phyloP scores from a whole-genome alignment of 1,284 basidiomycete genomes.

The Porogramme epimiltina region DNA sequence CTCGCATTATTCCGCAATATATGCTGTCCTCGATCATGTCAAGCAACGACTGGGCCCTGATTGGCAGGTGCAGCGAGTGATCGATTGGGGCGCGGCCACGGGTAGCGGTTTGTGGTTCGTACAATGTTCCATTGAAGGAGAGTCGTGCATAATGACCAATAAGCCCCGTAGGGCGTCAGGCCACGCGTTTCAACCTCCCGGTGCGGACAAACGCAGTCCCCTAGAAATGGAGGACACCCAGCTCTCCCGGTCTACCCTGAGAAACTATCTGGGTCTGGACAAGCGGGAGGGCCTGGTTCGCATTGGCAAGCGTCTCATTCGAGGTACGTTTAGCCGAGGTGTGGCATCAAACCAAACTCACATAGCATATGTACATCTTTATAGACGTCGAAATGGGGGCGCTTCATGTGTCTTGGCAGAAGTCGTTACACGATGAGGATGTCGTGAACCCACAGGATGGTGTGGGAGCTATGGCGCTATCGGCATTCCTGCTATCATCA shows the following conservation, averaged over 20 bases:
- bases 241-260: constrained; percentile 52
- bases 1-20: constrained; percentile 75
- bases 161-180: constrained; percentile 54
- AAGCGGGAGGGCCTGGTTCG: constrained; percentile 66
- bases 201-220: constrained; percentile 12
- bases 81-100: constrained; percentile 78
- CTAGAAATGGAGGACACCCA: constrained; percentile 37
- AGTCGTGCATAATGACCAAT: constrained; percentile 11
- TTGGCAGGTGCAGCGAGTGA: constrained; percentile 58
- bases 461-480: constrained; percentile 70
- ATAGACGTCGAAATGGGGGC: constrained; percentile 53
- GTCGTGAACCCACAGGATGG: constrained; percentile 40
- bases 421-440: constrained; percentile 52
- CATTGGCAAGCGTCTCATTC: constrained; percentile 65
- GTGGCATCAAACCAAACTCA: no score
- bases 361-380: no score
- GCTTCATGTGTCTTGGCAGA: constrained; percentile 55
- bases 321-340: constrained; percentile 50
- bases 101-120: constrained; percentile 76
- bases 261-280: constrained; percentile 69
- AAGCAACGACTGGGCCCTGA: constrained; percentile 60
- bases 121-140: background rate
- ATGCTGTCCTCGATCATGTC: constrained; percentile 64
- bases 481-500: constrained; percentile 84
- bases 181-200: constrained; percentile 56